Evolutionary conservation across 768 basidiomycete species (phyloP).

Genomic region (Trametes punicea): DNA sequence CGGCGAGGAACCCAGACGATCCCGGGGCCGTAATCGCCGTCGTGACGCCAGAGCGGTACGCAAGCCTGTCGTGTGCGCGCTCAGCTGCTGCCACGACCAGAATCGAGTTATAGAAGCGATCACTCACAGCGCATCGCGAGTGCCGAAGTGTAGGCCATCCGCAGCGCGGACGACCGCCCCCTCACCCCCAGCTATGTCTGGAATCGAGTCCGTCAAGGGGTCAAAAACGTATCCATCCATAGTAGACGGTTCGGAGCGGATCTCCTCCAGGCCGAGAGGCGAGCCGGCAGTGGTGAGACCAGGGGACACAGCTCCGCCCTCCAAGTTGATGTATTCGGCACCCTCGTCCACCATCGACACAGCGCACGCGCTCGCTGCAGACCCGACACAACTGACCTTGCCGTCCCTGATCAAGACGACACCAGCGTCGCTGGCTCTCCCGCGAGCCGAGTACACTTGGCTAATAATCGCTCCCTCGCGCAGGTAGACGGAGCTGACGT

Average conservation of each 20-base stretch:
- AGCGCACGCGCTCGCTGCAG: constrained; percentile 22
- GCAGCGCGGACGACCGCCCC: constrained; percentile 52
- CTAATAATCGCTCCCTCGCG: constrained; percentile 31
- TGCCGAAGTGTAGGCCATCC: constrained; percentile 70
- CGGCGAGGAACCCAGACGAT: constrained; percentile 53
- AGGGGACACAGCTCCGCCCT: constrained; percentile 64
- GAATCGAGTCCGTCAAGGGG: constrained; percentile 35
- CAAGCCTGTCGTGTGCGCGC: too few species aligned
- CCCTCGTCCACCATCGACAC: neutral
- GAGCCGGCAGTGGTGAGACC: constrained; percentile 64
- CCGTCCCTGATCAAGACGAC: constrained; percentile 55
- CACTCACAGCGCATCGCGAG: constrained; percentile 53
- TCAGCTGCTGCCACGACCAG: neutral
- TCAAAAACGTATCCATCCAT: constrained; percentile 49
- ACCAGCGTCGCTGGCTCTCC: constrained; percentile 14
- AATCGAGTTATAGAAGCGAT: neutral
- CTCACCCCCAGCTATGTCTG: constrained; percentile 34
- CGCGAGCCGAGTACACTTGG: constrained; percentile 31
- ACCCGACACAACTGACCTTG: constrained; percentile 50
- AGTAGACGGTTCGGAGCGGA: constrained; percentile 60
- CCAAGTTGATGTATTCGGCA: constrained; percentile 47
- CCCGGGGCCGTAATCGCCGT: constrained; percentile 60
- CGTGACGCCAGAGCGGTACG: constrained; percentile 74
- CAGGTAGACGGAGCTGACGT: constrained; percentile 52
- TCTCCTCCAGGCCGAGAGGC: constrained; percentile 66